Percentiles rank a stretch among this genome's conserved stretches.
Conservation (phyloP, 2,329 filamentous ascomycete species). For the Trichoderma breve region DNA sequence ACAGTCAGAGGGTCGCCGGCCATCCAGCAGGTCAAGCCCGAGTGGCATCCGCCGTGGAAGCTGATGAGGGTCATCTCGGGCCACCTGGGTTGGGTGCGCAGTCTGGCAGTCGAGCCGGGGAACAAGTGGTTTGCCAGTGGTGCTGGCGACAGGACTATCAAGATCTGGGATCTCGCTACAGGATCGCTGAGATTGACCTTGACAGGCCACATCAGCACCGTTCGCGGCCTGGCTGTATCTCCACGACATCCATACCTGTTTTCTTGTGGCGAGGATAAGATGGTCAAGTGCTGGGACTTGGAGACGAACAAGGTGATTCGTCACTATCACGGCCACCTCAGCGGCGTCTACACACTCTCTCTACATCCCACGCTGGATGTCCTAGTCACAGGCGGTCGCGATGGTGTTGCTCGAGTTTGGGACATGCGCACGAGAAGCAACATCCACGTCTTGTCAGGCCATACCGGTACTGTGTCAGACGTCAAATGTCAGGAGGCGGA, state of each 20-base stretch:
- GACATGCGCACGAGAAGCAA: slow-evolving; percentile 97
- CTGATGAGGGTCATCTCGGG: slow-evolving; percentile 96
- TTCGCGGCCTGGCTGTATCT: slow-evolving; percentile 87
- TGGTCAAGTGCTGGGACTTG: slow-evolving; percentile 99
- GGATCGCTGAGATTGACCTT: slow-evolving; percentile 81
- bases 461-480: slow-evolving; percentile 86
- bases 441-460: slow-evolving; percentile 87
- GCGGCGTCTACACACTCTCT: slow-evolving; percentile 88
- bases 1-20: slow-evolving; percentile 31
- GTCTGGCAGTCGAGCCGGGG: slow-evolving; percentile 86
- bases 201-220: slow-evolving; percentile 91
- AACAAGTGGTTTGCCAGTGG: slow-evolving; percentile 98
- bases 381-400: slow-evolving; percentile 88
- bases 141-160: slow-evolving; percentile 93
- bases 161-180: slow-evolving; percentile 95
- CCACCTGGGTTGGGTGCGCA: slow-evolving; percentile 91
- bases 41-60: slow-evolving; percentile 99
- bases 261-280: slow-evolving; percentile 97
- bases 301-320: slow-evolving; percentile 99
- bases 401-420: slow-evolving; percentile 94
- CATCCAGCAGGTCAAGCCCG: slow-evolving; percentile 62
- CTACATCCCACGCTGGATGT: slow-evolving; percentile 96
- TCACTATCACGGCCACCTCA: slow-evolving; percentile 95
- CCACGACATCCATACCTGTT: slow-evolving; percentile 95
- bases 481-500: slow-evolving; percentile 94